Evolutionary conservation across 1,284 basidiomycete species (phyloP).

Genomic region (Apiotrichum domesticum): DNA sequence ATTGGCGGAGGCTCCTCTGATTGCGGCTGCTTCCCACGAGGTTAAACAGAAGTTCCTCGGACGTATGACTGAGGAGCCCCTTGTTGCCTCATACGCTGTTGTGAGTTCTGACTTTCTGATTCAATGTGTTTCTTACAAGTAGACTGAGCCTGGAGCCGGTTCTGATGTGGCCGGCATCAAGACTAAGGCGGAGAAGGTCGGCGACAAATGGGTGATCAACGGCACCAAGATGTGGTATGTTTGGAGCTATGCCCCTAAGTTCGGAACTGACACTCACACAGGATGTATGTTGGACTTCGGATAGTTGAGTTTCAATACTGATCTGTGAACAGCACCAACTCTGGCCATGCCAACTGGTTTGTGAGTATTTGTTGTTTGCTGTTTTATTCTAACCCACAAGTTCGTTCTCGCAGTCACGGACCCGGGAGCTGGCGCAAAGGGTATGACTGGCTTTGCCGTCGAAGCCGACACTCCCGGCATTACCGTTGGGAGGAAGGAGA

Average conservation of each 20-base stretch:
- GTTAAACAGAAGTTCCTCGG: slow-evolving; percentile 54
- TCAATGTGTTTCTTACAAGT: neutral
- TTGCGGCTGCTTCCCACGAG: slow-evolving; percentile 51
- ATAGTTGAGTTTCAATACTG: neutral
- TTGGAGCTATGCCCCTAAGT: neutral
- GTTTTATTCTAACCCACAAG: slow-evolving; percentile 8
- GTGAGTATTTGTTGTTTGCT: slow-evolving; percentile 17
- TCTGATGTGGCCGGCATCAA: slow-evolving; percentile 53
- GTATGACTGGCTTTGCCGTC: slow-evolving; percentile 55
- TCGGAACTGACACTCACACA: slow-evolving; percentile 4
- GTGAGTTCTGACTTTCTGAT: slow-evolving; percentile 9
- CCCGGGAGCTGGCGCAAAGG: slow-evolving; percentile 47
- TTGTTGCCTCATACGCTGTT: slow-evolving; percentile 54
- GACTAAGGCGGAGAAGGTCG: slow-evolving; percentile 51
- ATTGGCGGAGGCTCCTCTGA: slow-evolving; percentile 52
- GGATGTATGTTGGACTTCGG: slow-evolving; percentile 31
- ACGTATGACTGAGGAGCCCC: slow-evolving; percentile 54
- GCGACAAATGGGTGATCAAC: slow-evolving; percentile 51
- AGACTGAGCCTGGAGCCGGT: slow-evolving; percentile 53
- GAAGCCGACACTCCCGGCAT: slow-evolving; percentile 52
- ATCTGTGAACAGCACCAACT: slow-evolving; percentile 47
- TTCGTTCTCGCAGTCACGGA: slow-evolving; percentile 56
- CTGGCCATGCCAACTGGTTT: slow-evolving; percentile 51
- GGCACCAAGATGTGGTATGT: slow-evolving; percentile 54
- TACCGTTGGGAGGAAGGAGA: slow-evolving; percentile 51